phyloP scores from a whole-genome alignment of 352 stramenopile species.

The Pythium guiyangense region DNA sequence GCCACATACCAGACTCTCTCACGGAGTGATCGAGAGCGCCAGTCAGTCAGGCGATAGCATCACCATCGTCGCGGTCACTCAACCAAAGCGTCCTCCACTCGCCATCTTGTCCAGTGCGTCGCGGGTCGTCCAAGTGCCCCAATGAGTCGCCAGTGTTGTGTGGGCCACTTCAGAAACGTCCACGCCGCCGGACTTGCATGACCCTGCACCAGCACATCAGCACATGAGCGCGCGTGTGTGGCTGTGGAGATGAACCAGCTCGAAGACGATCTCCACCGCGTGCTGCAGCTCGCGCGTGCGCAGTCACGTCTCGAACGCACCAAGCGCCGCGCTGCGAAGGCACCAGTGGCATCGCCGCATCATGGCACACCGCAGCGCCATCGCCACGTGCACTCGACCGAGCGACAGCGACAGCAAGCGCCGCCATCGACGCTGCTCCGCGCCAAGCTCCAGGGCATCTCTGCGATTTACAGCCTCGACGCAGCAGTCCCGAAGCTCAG shows the following conservation, averaged over 20 bases:
- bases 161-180: too few species aligned
- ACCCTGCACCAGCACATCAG: too few species aligned
- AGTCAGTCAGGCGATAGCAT: too few species aligned
- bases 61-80: too few species aligned
- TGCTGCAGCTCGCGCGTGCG: conserved; percentile 35
- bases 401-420: background rate
- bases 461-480: conserved; percentile 31
- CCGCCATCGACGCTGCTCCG: conserved; percentile 14
- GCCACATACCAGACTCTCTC: too few species aligned
- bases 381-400: conserved; percentile 15
- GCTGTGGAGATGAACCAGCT: conserved; percentile 6
- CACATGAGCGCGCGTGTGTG: too few species aligned
- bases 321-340: background rate
- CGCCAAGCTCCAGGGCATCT: conserved; percentile 24
- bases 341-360: background rate
- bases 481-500: conserved; percentile 18
- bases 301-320: conserved; percentile 2
- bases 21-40: too few species aligned
- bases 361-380: conserved; percentile 17
- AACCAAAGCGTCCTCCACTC: too few species aligned
- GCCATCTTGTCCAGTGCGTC: too few species aligned
- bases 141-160: too few species aligned
- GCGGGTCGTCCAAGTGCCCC: too few species aligned
- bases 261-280: conserved; percentile 54
- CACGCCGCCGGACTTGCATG: too few species aligned